phyloP scores from a whole-genome alignment of 306 rosid species.

The Betula pendula region DNA sequence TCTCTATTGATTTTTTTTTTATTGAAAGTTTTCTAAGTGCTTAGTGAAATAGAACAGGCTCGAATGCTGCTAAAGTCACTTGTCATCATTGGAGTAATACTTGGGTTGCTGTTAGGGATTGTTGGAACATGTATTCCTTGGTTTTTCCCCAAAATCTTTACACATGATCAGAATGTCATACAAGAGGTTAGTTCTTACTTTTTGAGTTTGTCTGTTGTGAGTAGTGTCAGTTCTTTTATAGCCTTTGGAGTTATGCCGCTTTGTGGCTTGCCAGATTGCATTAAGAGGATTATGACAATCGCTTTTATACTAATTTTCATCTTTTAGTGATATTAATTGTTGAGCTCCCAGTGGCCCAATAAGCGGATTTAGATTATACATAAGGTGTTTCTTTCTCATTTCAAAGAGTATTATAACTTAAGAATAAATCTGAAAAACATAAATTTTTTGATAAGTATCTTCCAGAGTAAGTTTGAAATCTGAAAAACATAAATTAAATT shows the following conservation, averaged over 20 bases:
- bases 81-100: conserved; percentile 58
- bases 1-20: not conserved
- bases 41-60: conserved; percentile 54
- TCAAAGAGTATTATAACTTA: too few relatives aligned
- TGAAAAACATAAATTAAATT: not conserved
- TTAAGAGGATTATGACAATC: not conserved
- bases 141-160: conserved; percentile 75
- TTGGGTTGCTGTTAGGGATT: conserved; percentile 63
- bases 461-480: too few relatives aligned
- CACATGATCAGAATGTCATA: conserved; percentile 70
- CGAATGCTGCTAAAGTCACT: conserved; percentile 77
- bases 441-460: too few relatives aligned
- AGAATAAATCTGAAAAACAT: not conserved
- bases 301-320: not conserved
- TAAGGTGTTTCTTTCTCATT: not conserved
- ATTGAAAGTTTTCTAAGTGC: conserved; percentile 27
- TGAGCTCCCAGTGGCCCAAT: not conserved
- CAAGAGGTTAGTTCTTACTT: conserved; percentile 60
- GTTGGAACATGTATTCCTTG: conserved; percentile 78
- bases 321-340: not conserved
- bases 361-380: not conserved
- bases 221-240: not conserved
- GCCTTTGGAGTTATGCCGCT: not conserved
- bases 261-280: not conserved
- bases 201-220: not conserved